A percentile compares a stretch with the other conserved stretches of the same genome.
These are phyloP conservation scores for Candida patagonica DNA, from an alignment of 805 yeast genomes.

Conservation along the genomic window DNA sequence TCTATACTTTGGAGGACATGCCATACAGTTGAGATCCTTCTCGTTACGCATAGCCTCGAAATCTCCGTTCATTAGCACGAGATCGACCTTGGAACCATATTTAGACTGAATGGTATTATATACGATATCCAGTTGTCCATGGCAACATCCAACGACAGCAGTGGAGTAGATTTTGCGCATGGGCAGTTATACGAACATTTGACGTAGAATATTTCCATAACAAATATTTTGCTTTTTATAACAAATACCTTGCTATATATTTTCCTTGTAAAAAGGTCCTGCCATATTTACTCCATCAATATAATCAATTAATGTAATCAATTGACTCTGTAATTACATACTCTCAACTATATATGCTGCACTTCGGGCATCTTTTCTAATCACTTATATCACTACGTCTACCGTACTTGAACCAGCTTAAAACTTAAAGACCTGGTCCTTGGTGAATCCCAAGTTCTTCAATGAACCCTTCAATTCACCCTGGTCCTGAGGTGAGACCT, in stretches of 20 bases:
- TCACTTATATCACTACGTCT: too few species aligned
- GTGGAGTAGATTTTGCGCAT: constrained; percentile 25
- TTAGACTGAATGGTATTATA: constrained; percentile 32
- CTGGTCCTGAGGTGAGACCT: constrained; percentile 81
- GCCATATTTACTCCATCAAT: too few species aligned
- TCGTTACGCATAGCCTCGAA: constrained; percentile 68
- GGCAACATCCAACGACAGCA: constrained; percentile 87
- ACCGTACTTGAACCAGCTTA: constrained; percentile 28
- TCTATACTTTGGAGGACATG: constrained; percentile 73
- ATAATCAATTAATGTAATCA: too few species aligned
- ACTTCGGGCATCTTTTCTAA: too few species aligned
- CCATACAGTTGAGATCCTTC: constrained; percentile 57
- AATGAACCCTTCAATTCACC: constrained; percentile 88
- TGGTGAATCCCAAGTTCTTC: constrained; percentile 78
- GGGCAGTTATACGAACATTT: too few species aligned
- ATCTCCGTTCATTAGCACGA: constrained; percentile 81
- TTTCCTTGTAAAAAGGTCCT: too few species aligned
- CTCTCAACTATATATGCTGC: too few species aligned
- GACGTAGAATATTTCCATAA: too few species aligned
- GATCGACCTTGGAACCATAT: constrained; percentile 33
- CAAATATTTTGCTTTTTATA: too few species aligned
- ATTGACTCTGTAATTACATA: too few species aligned
- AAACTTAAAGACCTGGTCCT: constrained; percentile 84
- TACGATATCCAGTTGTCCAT: constrained; percentile 62
- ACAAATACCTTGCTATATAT: too few species aligned